phyloP scores from a whole-genome alignment of 2,329 filamentous ascomycete species.

The Aureobasidium namibiae region DNA sequence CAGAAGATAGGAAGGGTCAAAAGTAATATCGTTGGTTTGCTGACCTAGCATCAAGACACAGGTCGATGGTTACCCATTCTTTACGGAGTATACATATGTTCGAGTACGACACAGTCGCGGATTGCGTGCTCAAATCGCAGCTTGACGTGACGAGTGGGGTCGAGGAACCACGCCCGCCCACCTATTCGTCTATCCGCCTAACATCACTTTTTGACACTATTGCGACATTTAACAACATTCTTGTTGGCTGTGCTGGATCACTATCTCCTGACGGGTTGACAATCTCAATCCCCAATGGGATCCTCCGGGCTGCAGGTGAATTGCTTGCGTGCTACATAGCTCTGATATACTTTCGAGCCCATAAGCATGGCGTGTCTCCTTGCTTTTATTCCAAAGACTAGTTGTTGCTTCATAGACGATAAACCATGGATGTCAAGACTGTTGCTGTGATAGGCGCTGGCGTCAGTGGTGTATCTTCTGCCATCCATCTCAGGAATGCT shows the following conservation, averaged over 20 bases:
- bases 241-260: background rate
- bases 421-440: background rate
- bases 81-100: too few species aligned
- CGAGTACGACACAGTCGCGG: background rate
- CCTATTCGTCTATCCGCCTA: background rate
- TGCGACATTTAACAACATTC: background rate
- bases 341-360: background rate
- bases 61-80: too few species aligned
- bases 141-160: constrained; percentile 3
- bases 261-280: background rate
- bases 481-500: constrained; percentile 37
- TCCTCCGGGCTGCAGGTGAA: background rate
- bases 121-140: background rate
- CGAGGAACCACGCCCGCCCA: background rate
- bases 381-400: background rate
- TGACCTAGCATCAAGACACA: too few species aligned
- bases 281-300: background rate
- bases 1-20: too few species aligned
- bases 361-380: background rate
- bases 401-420: too few species aligned
- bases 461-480: constrained; percentile 41
- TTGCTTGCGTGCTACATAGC: background rate
- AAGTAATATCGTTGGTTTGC: too few species aligned
- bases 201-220: background rate
- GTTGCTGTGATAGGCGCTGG: constrained; percentile 46